Conservation (phyloP, 148 eudicot species). For the Oxyria digyna region DNA sequence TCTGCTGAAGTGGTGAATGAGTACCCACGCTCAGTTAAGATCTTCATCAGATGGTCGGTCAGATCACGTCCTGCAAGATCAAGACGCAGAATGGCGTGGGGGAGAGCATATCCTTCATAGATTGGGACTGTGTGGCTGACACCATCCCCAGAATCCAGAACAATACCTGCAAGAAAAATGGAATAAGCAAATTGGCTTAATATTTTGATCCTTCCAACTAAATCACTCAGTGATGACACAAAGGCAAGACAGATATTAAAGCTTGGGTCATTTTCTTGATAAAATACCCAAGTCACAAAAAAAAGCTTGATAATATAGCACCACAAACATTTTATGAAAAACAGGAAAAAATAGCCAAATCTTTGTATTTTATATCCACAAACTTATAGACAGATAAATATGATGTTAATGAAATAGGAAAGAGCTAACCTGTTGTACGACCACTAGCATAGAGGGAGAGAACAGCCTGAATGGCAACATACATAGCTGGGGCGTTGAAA, state of each 20-base stretch:
- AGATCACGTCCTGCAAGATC: constrained; percentile 59
- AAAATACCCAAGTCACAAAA: too few relatives aligned
- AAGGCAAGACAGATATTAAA: too few relatives aligned
- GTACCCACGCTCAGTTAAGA: constrained; percentile 47
- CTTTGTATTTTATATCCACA: not conserved
- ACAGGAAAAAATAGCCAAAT: too few relatives aligned
- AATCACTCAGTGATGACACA: not conserved
- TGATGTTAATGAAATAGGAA: not conserved
- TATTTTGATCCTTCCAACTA: not conserved
- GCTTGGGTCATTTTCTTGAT: too few relatives aligned
- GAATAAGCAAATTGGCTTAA: not conserved
- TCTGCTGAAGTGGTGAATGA: constrained; percentile 45
- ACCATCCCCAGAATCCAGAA: constrained; percentile 40
- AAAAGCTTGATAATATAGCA: too few relatives aligned
- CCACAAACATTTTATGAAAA: too few relatives aligned
- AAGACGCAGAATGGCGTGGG: constrained; percentile 42
- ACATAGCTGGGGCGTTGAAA: constrained; percentile 47
- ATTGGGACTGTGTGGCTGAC: constrained; percentile 46
- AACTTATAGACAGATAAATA: not conserved
- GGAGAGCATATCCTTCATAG: constrained; percentile 40
- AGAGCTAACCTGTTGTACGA: constrained; percentile 33
- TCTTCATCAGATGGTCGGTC: constrained; percentile 47
- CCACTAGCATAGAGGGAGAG: constrained; percentile 61
- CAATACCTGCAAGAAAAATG: not conserved
- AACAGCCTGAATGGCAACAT: constrained; percentile 49